A percentile compares a stretch with the other conserved stretches of the same genome.
Conservation (phyloP, 1,284 basidiomycete genomes). For the Ceratorhiza oryzae-sativae region DNA sequence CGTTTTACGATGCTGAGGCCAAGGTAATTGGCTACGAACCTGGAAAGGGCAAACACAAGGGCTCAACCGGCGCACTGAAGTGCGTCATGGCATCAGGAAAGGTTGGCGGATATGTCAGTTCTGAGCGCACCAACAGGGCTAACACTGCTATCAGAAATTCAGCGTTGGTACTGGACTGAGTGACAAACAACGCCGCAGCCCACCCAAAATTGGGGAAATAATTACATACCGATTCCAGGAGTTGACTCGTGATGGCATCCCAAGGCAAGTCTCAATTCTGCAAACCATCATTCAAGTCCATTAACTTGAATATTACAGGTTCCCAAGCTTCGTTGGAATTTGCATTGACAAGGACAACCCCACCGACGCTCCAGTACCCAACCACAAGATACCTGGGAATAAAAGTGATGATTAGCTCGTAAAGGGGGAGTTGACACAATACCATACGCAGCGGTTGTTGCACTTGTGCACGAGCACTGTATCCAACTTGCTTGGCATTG, state of each 20-base stretch:
- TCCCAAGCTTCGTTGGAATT: conserved; percentile 66
- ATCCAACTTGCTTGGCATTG: too few relatives aligned
- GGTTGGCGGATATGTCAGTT: conserved; percentile 48
- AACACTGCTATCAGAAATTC: conserved; percentile 55
- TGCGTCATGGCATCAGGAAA: conserved; percentile 71
- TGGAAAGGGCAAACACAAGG: conserved; percentile 64
- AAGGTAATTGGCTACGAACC: conserved; percentile 63
- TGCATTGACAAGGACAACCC: conserved; percentile 61
- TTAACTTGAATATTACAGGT: conserved; percentile 52
- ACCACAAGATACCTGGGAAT: conserved; percentile 9
- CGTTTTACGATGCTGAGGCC: conserved; percentile 72
- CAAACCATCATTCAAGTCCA: not conserved
- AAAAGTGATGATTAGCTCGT: too few relatives aligned
- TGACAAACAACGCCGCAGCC: conserved; percentile 60
- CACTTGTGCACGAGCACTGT: too few relatives aligned
- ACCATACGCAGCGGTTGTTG: too few relatives aligned
- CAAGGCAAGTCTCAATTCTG: conserved; percentile 53
- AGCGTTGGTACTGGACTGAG: conserved; percentile 64
- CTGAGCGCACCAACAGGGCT: not conserved
- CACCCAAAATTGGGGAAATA: conserved; percentile 66
- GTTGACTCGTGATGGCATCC: conserved; percentile 64
- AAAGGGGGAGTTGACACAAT: too few relatives aligned
- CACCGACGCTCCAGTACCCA: conserved; percentile 60
- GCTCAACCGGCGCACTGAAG: conserved; percentile 62
- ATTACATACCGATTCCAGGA: conserved; percentile 72